These are phyloP conservation scores for Trametes polyzona DNA, from an alignment of 1,284 basidiomycete genomes.

Conservation along the genomic window DNA sequence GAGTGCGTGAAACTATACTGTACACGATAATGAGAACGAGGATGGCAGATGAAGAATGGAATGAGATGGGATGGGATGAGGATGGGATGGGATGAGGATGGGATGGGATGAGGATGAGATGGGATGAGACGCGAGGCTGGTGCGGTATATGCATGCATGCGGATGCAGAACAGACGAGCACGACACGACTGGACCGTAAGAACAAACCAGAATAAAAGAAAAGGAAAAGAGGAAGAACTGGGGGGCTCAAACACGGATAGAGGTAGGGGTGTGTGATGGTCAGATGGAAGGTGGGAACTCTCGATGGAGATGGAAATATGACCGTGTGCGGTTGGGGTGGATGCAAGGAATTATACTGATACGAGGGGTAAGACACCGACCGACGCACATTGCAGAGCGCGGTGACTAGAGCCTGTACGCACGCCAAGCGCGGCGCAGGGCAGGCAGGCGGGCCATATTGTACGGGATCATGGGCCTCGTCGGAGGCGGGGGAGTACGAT, in stretches of 20 bases:
- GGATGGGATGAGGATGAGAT: too few species aligned
- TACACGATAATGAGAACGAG: background rate
- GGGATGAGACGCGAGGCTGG: background rate
- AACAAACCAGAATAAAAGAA: too few species aligned
- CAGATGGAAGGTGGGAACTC: background rate
- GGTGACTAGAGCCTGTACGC: conserved; percentile 20
- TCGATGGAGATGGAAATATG: too few species aligned
- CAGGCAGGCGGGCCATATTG: conserved; percentile 3
- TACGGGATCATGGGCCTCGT: conserved; percentile 6
- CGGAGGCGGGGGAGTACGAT: conserved; percentile 6
- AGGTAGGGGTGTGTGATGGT: background rate
- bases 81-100: too few species aligned
- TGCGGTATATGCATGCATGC: background rate
- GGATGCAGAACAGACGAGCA: background rate
- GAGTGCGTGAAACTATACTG: background rate
- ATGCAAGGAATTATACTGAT: conserved; percentile 20
- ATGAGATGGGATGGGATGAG: background rate
- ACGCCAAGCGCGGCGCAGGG: too few species aligned
- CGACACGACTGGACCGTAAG: background rate
- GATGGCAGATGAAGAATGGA: background rate
- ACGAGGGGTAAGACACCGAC: conserved; percentile 17
- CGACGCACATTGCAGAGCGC: background rate
- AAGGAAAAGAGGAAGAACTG: background rate
- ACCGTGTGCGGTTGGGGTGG: too few species aligned
- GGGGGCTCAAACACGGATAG: background rate